Evolutionary conservation across 768 basidiomycete genomes (phyloP).

Genomic region (Termitomyces sp.): DNA sequence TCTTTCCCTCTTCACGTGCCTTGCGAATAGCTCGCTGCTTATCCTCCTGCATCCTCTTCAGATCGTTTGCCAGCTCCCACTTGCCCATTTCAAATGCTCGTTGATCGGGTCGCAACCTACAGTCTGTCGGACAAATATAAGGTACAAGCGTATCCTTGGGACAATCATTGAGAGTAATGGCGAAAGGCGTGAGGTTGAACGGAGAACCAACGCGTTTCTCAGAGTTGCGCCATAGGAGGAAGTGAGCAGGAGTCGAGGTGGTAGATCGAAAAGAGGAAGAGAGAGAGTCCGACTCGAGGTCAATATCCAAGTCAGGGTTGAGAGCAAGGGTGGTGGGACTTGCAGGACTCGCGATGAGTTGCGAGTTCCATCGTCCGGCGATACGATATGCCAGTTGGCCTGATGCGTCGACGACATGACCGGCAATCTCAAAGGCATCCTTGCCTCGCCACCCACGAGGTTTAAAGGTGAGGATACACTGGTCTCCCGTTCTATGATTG

Average conservation of each 20-base stretch:
- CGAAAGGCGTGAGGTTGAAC: slow-evolving; percentile 94
- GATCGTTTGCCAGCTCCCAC: slow-evolving; percentile 77
- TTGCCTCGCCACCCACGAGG: slow-evolving; percentile 92
- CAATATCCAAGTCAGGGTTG: slow-evolving; percentile 51
- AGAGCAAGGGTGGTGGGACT: slow-evolving; percentile 63
- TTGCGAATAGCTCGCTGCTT: slow-evolving; percentile 69
- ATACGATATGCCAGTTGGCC: slow-evolving; percentile 79
- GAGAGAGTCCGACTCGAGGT: slow-evolving; percentile 46
- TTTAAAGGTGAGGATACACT: slow-evolving; percentile 89
- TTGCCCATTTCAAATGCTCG: slow-evolving; percentile 88
- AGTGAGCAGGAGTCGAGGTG: slow-evolving; percentile 23
- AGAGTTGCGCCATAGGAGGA: slow-evolving; percentile 91
- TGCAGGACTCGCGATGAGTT: slow-evolving; percentile 78
- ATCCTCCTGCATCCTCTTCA: slow-evolving; percentile 81
- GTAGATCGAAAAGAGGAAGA: not conserved
- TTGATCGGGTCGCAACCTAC: slow-evolving; percentile 88
- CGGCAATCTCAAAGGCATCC: slow-evolving; percentile 90
- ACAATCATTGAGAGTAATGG: slow-evolving; percentile 87
- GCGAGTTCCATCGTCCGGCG: slow-evolving; percentile 93
- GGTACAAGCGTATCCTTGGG: slow-evolving; percentile 62
- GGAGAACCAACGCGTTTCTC: slow-evolving; percentile 71
- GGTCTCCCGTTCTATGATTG: slow-evolving; percentile 88
- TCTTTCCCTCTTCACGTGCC: slow-evolving; percentile 66
- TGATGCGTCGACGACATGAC: slow-evolving; percentile 61
- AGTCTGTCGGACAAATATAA: slow-evolving; percentile 85